Evolutionary conservation across 495 filamentous ascomycete genomes (phyloP), one percentile per base, ranked within the genome.

Genomic region (Penicillium cinerascens): DNA sequence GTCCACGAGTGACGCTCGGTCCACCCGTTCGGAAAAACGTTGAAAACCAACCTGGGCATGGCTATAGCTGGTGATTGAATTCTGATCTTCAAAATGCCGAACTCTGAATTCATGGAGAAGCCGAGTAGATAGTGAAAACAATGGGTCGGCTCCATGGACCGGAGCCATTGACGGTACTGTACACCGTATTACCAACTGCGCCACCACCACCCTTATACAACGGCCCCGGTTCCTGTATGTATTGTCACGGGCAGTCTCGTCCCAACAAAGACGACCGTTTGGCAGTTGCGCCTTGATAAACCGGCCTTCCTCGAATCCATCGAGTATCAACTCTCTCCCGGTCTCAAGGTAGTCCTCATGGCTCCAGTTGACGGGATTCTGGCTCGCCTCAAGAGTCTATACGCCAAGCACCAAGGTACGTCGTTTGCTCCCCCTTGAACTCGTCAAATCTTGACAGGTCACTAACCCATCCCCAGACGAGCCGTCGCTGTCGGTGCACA

Each of bases 401-500:
- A 77, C 58, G 48, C 61, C 10, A 73, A 69, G 54, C 52, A 64
- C 37, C 44, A 63, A n/a, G 61, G 73, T 75, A 25, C 7, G 18
- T 41, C 7, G n/a, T 25, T 47, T 7, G n/a, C 33, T 22, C 43
- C 36, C 18, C 9, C 44, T 15, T 10, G 29, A 33, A 33, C 11
- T 13, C 10, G 4, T 10, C 13, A 29, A 43, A 25, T 43, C 42
- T 21, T 26, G 48, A 26, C 46, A 47, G 54, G 50, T 41, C 47
- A 29, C 59, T 62, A 56, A 62, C 56, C 27, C 21, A 21, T n/a
- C 16, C 37, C 50, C 45, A 73, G 68, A 69, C 59, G 69, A 71
- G 52, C 81, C 81, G 22, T 68, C 75, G 35, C 68, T 84, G 40
- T 77, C 80, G 49, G 65, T 68, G 49, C 63, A 59, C 41, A 69